phyloP scores from a whole-genome alignment of 352 stramenopile genomes.

The Blastocystis sp. region DNA sequence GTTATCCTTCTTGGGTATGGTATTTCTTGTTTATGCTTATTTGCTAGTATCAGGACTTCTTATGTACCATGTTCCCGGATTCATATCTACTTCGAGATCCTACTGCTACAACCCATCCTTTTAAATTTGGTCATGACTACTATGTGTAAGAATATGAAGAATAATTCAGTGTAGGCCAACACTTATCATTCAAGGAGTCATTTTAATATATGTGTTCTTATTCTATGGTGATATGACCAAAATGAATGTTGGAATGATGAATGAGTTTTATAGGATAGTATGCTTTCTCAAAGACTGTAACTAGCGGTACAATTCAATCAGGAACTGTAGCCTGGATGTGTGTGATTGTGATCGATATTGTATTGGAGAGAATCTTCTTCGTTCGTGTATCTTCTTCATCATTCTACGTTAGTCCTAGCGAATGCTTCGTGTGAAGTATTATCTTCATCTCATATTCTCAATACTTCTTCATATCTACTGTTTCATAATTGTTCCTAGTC shows the following conservation, averaged over 20 bases:
- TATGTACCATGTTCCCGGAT: constrained; percentile 49
- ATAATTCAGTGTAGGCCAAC: neutral
- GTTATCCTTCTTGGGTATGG: constrained; percentile 12
- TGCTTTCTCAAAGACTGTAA: constrained; percentile 25
- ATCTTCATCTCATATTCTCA: neutral
- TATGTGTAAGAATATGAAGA: neutral
- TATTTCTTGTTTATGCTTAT: too few relatives aligned
- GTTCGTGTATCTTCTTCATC: neutral
- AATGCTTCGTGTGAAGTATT: constrained; percentile 38
- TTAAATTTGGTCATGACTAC: constrained; percentile 55
- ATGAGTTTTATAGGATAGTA: constrained; percentile 3
- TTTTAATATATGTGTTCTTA: constrained; percentile 20
- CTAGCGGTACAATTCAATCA: constrained; percentile 24
- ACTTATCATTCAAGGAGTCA: constrained; percentile 22
- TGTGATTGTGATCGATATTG: constrained; percentile 45
- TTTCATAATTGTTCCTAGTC: constrained; percentile 9
- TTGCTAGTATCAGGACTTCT: constrained; percentile 22
- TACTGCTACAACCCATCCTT: constrained; percentile 2
- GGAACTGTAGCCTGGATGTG: constrained; percentile 44
- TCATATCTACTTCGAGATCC: constrained; percentile 15
- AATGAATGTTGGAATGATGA: neutral
- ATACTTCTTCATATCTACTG: constrained; percentile 48
- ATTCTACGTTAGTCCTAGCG: neutral
- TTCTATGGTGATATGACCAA: constrained; percentile 51
- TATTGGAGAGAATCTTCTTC: constrained; percentile 43